These are phyloP conservation scores for Phytophthora sansomeana DNA, from an alignment of 352 stramenopile species.

Conservation along the genomic window DNA sequence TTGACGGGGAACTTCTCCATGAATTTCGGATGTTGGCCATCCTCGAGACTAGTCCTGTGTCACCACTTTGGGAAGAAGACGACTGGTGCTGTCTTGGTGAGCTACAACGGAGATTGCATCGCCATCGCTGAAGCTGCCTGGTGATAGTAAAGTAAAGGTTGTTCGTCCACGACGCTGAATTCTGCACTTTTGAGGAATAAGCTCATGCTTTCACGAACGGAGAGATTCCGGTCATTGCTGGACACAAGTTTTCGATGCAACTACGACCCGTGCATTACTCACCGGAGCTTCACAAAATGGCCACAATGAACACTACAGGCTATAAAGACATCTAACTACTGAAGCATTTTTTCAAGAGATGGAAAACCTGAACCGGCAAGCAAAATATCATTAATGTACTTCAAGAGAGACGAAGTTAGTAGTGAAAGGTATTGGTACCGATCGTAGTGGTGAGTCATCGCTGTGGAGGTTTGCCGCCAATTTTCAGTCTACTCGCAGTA, in stretches of 20 bases:
- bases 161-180: slow-evolving; percentile 4
- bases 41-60: not conserved
- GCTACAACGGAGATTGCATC: slow-evolving; percentile 28
- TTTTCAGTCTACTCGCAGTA: slow-evolving; percentile 4
- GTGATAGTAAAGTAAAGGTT: not conserved
- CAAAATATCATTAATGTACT: no score
- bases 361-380: no score
- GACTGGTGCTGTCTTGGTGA: slow-evolving; percentile 4
- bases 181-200: not conserved
- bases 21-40: not conserved
- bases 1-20: slow-evolving; percentile 22
- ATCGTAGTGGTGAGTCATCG: slow-evolving; percentile 8
- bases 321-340: no score
- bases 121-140: slow-evolving; percentile 2
- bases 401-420: no score
- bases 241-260: no score
- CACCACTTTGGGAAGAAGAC: not conserved
- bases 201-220: no score
- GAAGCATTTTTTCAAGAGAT: no score
- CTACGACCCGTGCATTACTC: no score
- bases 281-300: no score
- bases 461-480: slow-evolving; percentile 7
- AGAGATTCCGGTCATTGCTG: no score
- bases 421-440: not conserved
- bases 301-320: no score